Conservation (phyloP, 345 rosid genomes). For the Hibiscus mutabilis region DNA sequence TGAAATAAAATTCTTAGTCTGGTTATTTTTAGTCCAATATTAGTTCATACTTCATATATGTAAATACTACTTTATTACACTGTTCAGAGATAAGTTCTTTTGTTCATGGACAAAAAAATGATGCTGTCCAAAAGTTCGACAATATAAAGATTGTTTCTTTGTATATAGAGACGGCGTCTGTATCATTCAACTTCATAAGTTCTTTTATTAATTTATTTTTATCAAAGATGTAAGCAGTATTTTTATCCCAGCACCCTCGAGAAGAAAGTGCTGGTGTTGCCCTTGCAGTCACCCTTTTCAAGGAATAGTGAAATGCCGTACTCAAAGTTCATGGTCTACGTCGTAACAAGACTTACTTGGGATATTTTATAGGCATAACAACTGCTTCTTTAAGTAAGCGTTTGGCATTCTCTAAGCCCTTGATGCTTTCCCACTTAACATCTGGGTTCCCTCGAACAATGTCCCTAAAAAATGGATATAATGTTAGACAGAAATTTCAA, state of each 20-base stretch:
- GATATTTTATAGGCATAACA: constrained; percentile 98
- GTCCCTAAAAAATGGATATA: constrained; percentile 46
- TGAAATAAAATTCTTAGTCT: background rate
- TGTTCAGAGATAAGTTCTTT: background rate
- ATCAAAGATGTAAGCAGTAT: background rate
- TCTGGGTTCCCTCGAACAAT: constrained; percentile 89
- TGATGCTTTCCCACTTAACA: constrained; percentile 91
- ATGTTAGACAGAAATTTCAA: background rate
- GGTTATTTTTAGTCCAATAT: background rate
- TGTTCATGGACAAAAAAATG: background rate
- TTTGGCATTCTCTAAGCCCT: constrained; percentile 85
- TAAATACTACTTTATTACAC: background rate
- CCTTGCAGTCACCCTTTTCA: background rate
- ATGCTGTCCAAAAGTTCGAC: background rate
- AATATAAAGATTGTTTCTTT: background rate
- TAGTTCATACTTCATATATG: background rate
- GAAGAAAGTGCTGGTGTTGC: background rate
- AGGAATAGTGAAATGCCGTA: background rate
- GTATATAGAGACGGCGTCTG: background rate
- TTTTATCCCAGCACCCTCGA: background rate
- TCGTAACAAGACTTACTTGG: constrained; percentile 49
- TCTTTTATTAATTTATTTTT: no score
- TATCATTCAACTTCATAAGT: background rate
- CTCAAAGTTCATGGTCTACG: background rate
- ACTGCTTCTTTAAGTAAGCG: constrained; percentile 94